A percentile compares a stretch with the other conserved stretches of the same genome.
phyloP scores from a whole-genome alignment of 257 asterid species.

The Capsicum chinense region DNA sequence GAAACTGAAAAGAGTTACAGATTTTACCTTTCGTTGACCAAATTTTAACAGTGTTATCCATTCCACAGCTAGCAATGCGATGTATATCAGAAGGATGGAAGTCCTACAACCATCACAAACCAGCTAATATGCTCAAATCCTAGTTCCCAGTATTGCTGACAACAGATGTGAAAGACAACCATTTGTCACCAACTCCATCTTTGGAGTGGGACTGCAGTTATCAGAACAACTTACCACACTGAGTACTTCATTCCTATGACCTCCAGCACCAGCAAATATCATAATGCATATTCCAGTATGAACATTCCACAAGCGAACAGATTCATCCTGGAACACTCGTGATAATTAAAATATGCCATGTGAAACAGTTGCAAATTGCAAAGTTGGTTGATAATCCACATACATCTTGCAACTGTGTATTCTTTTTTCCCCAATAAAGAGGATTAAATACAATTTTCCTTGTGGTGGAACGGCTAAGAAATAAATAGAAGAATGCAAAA shows the following conservation, averaged over 20 bases:
- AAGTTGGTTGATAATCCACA: neutral
- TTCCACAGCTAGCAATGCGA: constrained; percentile 97
- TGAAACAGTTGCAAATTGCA: neutral
- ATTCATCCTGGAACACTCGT: constrained; percentile 72
- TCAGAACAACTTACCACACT: constrained; percentile 74
- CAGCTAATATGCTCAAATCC: constrained; percentile 31
- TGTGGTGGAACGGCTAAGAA: neutral
- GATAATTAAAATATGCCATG: neutral
- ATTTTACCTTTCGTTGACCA: constrained; percentile 95
- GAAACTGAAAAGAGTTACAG: constrained; percentile 8
- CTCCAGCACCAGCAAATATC: constrained; percentile 99
- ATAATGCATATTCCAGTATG: constrained; percentile 98
- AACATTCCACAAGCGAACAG: constrained; percentile 96
- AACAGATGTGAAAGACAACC: neutral
- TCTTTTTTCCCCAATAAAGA: neutral
- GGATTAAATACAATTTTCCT: neutral
- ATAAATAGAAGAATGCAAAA: constrained; percentile 25
- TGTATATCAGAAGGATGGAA: constrained; percentile 95
- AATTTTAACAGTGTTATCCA: constrained; percentile 96
- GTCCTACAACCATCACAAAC: constrained; percentile 59
- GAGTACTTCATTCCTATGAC: constrained; percentile 98
- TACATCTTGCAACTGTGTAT: neutral
- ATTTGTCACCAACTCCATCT: neutral
- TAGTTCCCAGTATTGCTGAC: neutral
- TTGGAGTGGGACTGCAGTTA: neutral